Evolutionary conservation across 176 grass and related monocot species (phyloP).

Genomic region (Juncus inflexus): DNA sequence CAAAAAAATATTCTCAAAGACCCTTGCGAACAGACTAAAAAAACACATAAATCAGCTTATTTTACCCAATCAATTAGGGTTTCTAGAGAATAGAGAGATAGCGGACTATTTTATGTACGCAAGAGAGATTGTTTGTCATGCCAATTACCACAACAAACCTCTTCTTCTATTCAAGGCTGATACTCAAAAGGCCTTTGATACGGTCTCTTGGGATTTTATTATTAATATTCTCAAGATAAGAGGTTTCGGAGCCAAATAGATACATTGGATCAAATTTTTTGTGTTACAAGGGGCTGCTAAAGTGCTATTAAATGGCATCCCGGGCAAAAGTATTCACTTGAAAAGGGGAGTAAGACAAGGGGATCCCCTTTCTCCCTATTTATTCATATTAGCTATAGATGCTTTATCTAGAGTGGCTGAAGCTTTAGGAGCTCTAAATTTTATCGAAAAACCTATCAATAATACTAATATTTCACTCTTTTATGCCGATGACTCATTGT

Average conservation of each 20-base stretch:
- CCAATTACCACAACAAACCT: not conserved
- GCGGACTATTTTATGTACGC: not conserved
- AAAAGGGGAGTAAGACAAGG: constrained; percentile 9
- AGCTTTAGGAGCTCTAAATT: not conserved
- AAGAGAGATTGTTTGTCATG: not conserved
- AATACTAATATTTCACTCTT: no score
- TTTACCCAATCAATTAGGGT: not conserved
- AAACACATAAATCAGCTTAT: not conserved
- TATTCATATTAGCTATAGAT: constrained; percentile 4
- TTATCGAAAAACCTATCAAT: not conserved
- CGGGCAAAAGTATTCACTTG: not conserved
- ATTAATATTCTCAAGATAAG: not conserved
- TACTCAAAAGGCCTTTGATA: constrained; percentile 16
- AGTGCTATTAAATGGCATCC: constrained; percentile 2
- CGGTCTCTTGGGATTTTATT: not conserved
- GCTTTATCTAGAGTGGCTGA: not conserved
- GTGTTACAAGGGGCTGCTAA: not conserved
- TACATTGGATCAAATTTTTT: not conserved
- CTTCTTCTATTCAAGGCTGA: not conserved
- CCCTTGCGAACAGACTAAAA: not conserved
- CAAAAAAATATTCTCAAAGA: constrained; percentile 10
- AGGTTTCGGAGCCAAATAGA: not conserved
- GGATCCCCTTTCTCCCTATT: not conserved
- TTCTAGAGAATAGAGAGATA: not conserved
- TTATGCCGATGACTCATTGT: not conserved